Evolutionary conservation across 2,329 filamentous ascomycete species (phyloP), one percentile per base, ranked within the genome.

Genomic region (Epichloe sibirici): DNA sequence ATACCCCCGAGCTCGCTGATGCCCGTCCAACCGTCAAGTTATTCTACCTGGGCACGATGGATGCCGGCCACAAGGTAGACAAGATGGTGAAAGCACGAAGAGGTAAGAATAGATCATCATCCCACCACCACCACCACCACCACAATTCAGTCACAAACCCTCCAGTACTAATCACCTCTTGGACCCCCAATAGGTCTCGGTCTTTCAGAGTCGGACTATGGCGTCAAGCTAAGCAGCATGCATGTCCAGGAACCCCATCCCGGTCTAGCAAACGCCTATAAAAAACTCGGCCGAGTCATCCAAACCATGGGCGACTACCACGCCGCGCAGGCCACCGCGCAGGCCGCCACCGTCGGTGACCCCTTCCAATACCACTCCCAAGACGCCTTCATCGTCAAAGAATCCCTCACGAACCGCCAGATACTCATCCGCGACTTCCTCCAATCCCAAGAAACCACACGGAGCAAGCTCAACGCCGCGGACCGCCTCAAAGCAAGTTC

Each of bases 341-440:
- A 98, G 73, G 93, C 93, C 8, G 95, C 91, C 8, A 96, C 91
- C 1, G 78, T 98, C 49, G 90, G 89, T 45, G 93, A 98, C 61
- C 88, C 93, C 11, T 82, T 98, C 57, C 87, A 90, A 62, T 96
- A 97, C 65, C 90, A 97, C 70, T 95, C 90, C 45, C 85, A 88
- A 53, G 93, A 98, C 68, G 88, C 93, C 45, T 95, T 96, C 65
- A 95, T 97, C 61, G 93, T 97, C 59, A 98, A 98, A 69, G 93
- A 98, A 66, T 95, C 90, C 11, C 78, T 98, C 57, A 98, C 93
- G 4, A 98, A 98, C 71, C 87, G 93, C 12, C 93, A 98, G 70
- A 95, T 98, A 57, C 79, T 98, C 21, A 85, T 95, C 44, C 89
- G 93, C 54, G 93, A 98, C 64, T 83, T 97, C 55, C 72, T 95